Evolutionary conservation across 495 filamentous ascomycete genomes (phyloP), one percentile per base, ranked within the genome.

Genomic region (Thermothielavioides terrestris): DNA sequence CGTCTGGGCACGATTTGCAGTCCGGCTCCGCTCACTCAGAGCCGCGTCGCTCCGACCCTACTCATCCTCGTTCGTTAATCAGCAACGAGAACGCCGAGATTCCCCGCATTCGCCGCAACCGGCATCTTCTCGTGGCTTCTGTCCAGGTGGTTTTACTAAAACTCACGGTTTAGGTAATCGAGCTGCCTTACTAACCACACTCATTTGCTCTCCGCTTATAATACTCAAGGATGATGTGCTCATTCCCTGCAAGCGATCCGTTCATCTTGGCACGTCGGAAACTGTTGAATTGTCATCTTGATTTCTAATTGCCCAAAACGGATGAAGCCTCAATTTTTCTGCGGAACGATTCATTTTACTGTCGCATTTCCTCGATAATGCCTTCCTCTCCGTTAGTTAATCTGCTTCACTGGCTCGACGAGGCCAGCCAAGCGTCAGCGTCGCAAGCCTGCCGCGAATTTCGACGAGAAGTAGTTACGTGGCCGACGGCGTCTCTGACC

Each of bases 1-100:
- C n/a, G n/a, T n/a, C n/a, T n/a, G n/a, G n/a, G n/a, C n/a, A n/a
- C n/a, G n/a, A n/a, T n/a, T n/a, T n/a, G n/a, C n/a, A n/a, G n/a
- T n/a, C n/a, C n/a, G n/a, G n/a, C n/a, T n/a, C n/a, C n/a, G n/a
- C n/a, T n/a, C n/a, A n/a, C n/a, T n/a, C n/a, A n/a, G n/a, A n/a
- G n/a, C n/a, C n/a, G n/a, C n/a, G n/a, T n/a, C n/a, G n/a, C n/a
- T n/a, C n/a, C n/a, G n/a, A n/a, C n/a, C n/a, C n/a, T n/a, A n/a
- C n/a, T n/a, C n/a, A n/a, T n/a, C n/a, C n/a, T n/a, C n/a, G 51
- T 28, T 43, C 43, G 51, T 48, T 42, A 53, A 53, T 53, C 51
- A 48, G 43, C 50, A 44, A 52, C n/a, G n/a, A n/a, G n/a, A n/a
- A n/a, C 49, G 22, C 39, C 49, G 42, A 42, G 34, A n/a, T n/a